Evolutionary conservation across 2,329 filamentous ascomycete species (phyloP).

Genomic region (Sporothrix euskadiensis): DNA sequence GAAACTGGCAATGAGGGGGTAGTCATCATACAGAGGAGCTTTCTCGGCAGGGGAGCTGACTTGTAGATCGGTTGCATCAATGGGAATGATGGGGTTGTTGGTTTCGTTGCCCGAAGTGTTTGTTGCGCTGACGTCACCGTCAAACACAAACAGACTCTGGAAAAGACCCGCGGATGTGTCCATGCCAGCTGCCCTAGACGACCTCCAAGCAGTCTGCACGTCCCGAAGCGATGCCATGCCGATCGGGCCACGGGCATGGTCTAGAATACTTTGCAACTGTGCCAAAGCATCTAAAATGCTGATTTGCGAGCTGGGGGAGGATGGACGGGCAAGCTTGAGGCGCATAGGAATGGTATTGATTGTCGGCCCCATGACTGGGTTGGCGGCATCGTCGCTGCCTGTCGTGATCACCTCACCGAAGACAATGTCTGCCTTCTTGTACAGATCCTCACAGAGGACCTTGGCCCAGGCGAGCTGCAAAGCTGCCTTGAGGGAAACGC

Average conservation of each 20-base stretch:
- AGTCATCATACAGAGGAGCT: constrained; percentile 33
- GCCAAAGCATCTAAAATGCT: constrained; percentile 27
- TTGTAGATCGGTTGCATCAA: not conserved
- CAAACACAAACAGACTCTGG: constrained; percentile 36
- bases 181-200: constrained; percentile 26
- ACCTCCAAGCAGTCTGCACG: constrained; percentile 34
- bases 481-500: constrained; percentile 32
- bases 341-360: constrained; percentile 36
- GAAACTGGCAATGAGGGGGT: constrained; percentile 36
- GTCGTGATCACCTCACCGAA: constrained; percentile 34
- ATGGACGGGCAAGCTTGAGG: constrained; percentile 17
- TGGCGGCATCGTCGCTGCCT: not conserved
- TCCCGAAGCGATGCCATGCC: constrained; percentile 34
- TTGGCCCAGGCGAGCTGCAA: constrained; percentile 35
- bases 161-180: constrained; percentile 31
- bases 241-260: constrained; percentile 30
- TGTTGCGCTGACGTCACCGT: constrained; percentile 30
- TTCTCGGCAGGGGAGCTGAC: not conserved
- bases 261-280: constrained; percentile 19
- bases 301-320: not conserved
- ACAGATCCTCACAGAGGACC: constrained; percentile 34
- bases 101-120: not conserved
- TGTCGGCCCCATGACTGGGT: constrained; percentile 29
- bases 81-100: not conserved
- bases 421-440: constrained; percentile 33